A percentile compares a stretch with the other conserved stretches of the same genome.
Evolutionary conservation across 2,329 filamentous ascomycete species (phyloP).

Genomic region (Torrubiella hemipterigena): DNA sequence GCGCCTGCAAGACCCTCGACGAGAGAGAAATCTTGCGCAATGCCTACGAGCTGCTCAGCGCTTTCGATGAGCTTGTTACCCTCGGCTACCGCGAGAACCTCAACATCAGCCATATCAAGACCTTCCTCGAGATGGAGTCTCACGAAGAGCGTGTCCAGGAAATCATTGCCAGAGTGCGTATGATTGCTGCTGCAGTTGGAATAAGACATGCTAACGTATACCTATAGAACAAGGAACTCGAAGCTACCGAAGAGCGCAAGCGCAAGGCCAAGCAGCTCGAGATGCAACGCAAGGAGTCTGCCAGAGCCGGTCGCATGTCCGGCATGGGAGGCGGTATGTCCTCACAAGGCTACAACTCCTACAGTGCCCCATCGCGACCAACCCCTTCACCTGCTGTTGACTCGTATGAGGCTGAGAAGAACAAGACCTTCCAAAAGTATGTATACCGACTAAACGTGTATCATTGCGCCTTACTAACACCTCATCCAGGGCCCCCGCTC

Average conservation of each 20-base stretch:
- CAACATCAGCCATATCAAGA: constrained; percentile 94
- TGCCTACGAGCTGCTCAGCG: constrained; percentile 90
- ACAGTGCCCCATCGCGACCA: constrained; percentile 67
- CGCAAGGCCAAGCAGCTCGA: constrained; percentile 97
- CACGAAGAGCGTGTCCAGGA: constrained; percentile 98
- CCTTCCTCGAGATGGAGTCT: constrained; percentile 97
- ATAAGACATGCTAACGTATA: constrained; percentile 12
- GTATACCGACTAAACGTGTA: constrained; percentile 13
- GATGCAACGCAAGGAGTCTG: constrained; percentile 95
- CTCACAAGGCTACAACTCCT: constrained; percentile 76
- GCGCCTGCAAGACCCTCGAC: constrained; percentile 90
- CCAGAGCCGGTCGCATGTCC: constrained; percentile 61
- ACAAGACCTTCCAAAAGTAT: constrained; percentile 75
- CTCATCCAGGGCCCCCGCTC: constrained; percentile 41
- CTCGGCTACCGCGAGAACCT: constrained; percentile 94
- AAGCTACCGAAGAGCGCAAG: constrained; percentile 96
- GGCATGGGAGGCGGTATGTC: constrained; percentile 50
- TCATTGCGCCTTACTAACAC: constrained; percentile 3
- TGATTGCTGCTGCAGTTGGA: constrained; percentile 3
- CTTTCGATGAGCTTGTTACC: constrained; percentile 94
- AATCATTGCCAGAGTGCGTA: constrained; percentile 75
- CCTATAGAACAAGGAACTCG: constrained; percentile 86
- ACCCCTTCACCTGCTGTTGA: constrained; percentile 75
- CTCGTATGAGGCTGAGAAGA: constrained; percentile 94
- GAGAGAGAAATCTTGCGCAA: constrained; percentile 92